phyloP scores from a whole-genome alignment of 108 stramenopile genomes.

The Schizochytrium sp. region DNA sequence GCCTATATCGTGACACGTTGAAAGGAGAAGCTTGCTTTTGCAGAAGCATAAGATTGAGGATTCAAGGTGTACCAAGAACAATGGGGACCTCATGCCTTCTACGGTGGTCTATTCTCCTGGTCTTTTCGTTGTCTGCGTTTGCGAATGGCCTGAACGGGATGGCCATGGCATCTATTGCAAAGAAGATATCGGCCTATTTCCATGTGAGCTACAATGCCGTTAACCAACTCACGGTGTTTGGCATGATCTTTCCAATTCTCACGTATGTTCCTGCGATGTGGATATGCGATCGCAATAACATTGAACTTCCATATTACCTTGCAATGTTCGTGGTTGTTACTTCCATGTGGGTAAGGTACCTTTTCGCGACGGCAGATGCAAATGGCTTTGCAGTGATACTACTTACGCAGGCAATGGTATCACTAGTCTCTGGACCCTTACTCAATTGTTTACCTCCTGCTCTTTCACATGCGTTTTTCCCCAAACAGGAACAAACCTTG shows the following conservation, averaged over 20 bases:
- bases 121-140: neutral
- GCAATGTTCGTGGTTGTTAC: slow-evolving; percentile 14
- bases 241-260: neutral
- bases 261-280: neutral
- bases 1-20: too few relatives aligned
- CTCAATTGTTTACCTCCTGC: neutral
- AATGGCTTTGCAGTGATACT: slow-evolving; percentile 7
- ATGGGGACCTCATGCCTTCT: neutral
- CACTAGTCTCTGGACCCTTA: neutral
- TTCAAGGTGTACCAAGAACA: too few relatives aligned
- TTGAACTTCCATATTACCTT: slow-evolving; percentile 27
- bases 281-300: neutral
- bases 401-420: neutral
- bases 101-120: neutral
- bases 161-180: neutral
- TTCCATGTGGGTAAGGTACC: neutral
- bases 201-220: neutral
- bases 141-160: neutral
- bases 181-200: neutral
- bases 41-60: too few relatives aligned
- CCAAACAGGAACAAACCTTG: neutral
- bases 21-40: too few relatives aligned
- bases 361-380: neutral
- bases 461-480: neutral
- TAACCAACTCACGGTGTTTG: neutral